phyloP scores from a whole-genome alignment of 1,284 basidiomycete species.

The Athelia sp. region DNA sequence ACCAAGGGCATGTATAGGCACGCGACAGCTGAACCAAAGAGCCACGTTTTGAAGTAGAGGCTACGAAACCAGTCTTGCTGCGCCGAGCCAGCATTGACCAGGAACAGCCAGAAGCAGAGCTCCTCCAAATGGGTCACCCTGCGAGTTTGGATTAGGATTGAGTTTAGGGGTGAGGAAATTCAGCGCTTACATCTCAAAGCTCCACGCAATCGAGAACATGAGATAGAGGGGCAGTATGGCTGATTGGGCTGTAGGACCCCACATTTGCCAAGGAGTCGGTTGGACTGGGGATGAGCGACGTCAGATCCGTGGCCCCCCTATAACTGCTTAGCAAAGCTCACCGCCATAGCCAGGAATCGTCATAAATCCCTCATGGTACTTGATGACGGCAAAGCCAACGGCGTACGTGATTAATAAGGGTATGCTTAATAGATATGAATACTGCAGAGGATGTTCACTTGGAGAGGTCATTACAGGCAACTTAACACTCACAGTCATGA shows the following conservation, averaged over 20 bases:
- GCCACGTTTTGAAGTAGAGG: conserved; percentile 67
- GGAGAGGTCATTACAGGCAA: background rate
- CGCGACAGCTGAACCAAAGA: conserved; percentile 54
- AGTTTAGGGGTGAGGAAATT: background rate
- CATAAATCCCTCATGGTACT: conserved; percentile 63
- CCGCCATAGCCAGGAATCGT: conserved; percentile 40
- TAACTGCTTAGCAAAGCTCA: conserved; percentile 36
- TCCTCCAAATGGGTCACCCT: conserved; percentile 80
- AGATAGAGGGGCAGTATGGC: conserved; percentile 62
- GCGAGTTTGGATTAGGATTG: conserved; percentile 2
- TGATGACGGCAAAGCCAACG: conserved; percentile 60
- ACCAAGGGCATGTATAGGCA: conserved; percentile 64
- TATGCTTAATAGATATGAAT: conserved; percentile 62
- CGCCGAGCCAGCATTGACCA: conserved; percentile 55
- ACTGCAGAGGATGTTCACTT: conserved; percentile 47
- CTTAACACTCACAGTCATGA: conserved; percentile 65
- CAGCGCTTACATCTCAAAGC: conserved; percentile 60
- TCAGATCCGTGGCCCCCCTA: background rate
- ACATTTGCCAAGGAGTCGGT: conserved; percentile 56
- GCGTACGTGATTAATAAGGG: conserved; percentile 58
- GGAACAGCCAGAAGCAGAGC: conserved; percentile 78
- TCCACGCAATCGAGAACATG: conserved; percentile 60
- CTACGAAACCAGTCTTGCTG: conserved; percentile 75
- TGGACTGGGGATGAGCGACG: conserved; percentile 40
- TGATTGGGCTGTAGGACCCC: conserved; percentile 39